Conservation (phyloP, 140 eudicot genomes). For the Ambrosia hybrid region DNA sequence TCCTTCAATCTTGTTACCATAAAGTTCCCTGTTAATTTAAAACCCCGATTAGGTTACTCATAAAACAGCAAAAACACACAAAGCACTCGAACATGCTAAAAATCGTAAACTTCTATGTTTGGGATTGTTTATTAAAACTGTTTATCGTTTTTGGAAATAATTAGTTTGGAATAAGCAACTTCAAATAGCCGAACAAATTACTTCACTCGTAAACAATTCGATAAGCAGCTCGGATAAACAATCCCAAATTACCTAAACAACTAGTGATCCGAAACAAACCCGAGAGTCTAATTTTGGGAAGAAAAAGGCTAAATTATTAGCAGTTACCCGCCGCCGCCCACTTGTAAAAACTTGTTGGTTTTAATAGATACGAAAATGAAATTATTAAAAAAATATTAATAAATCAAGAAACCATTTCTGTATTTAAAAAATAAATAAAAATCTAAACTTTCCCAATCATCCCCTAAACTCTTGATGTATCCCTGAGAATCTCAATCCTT, state of each 20-base stretch:
- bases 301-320: background rate
- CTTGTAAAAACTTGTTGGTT: no score
- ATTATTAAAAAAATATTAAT: background rate
- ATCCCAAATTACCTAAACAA: background rate
- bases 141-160: no score
- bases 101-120: background rate
- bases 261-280: background rate
- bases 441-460: background rate
- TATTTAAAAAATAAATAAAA: background rate
- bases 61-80: background rate
- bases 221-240: background rate
- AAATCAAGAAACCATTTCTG: slow-evolving; percentile 6
- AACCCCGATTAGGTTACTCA: background rate
- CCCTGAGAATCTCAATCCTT: background rate
- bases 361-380: no score
- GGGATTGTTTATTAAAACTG: no score
- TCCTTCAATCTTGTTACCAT: slow-evolving; percentile 59
- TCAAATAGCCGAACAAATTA: background rate
- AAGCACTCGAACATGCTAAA: background rate
- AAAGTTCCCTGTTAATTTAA: slow-evolving; percentile 61
- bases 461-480: background rate
- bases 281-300: background rate
- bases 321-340: no score
- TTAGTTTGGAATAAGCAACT: background rate
- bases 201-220: background rate